Evolutionary conservation across 257 asterid species (phyloP).

Genomic region (Cruciata laevipes): DNA sequence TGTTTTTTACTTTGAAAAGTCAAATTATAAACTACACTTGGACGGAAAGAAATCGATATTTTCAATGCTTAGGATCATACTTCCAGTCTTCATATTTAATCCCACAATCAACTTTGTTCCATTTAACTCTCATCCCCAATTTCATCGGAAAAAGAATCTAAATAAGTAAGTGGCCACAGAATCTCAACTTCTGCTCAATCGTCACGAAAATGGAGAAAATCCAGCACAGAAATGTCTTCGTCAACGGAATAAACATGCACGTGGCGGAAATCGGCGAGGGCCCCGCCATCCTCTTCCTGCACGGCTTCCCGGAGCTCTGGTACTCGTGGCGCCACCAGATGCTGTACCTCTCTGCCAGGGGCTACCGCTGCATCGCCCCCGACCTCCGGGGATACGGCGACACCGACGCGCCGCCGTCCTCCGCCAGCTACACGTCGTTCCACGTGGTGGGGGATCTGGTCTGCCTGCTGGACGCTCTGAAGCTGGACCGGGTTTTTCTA

Average conservation of each 20-base stretch:
- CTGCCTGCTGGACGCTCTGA: constrained; percentile 49
- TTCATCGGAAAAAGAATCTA: no score
- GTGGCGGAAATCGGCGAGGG: constrained; percentile 83
- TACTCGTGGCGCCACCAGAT: constrained; percentile 99
- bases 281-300: constrained; percentile 72
- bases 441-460: constrained; percentile 74
- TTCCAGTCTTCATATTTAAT: no score
- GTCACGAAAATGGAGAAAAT: constrained; percentile 50
- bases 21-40: no score
- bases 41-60: no score
- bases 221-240: constrained; percentile 40
- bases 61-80: no score
- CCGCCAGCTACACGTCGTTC: constrained; percentile 66
- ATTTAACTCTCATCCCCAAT: background rate
- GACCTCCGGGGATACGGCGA: constrained; percentile 96
- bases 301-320: constrained; percentile 99
- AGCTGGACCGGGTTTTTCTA: constrained; percentile 52
- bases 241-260: constrained; percentile 84
- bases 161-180: background rate
- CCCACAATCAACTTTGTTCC: no score
- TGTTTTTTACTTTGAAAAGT: no score
- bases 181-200: background rate
- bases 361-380: constrained; percentile 83
- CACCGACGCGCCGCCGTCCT: constrained; percentile 66
- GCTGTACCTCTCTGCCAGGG: constrained; percentile 60